Evolutionary conservation across 768 basidiomycete genomes (phyloP).

Genomic region (Termitomyces sp.): DNA sequence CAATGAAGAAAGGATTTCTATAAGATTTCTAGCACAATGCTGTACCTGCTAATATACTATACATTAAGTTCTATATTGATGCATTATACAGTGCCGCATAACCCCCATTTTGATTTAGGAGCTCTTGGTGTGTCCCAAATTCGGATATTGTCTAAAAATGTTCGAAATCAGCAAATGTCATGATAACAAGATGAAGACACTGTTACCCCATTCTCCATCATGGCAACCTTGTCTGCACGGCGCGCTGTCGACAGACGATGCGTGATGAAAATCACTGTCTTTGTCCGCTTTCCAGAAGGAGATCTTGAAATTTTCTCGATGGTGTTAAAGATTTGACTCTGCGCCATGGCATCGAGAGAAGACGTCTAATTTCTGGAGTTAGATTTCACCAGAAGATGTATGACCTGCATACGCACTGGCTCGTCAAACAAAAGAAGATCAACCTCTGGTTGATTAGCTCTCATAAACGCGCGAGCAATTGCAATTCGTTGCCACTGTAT

Average conservation of each 20-base stretch:
- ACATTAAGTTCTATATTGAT: constrained; percentile 43
- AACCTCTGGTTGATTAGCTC: constrained; percentile 68
- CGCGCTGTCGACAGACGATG: constrained; percentile 80
- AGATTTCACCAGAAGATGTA: constrained; percentile 3
- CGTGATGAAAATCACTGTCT: constrained; percentile 81
- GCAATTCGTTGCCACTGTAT: constrained; percentile 84
- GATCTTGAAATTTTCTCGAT: constrained; percentile 62
- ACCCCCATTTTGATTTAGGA: constrained; percentile 54
- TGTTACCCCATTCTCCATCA: constrained; percentile 74
- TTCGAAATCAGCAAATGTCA: constrained; percentile 8
- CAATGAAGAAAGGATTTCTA: constrained; percentile 11
- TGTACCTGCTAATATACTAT: constrained; percentile 13
- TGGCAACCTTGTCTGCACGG: constrained; percentile 81
- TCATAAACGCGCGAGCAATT: constrained; percentile 84
- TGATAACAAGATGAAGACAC: constrained; percentile 11
- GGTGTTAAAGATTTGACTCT: constrained; percentile 76
- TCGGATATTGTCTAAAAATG: constrained; percentile 61
- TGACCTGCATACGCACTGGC: constrained; percentile 46
- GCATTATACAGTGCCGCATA: constrained; percentile 72
- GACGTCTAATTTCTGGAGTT: constrained; percentile 51
- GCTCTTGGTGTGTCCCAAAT: constrained; percentile 71
- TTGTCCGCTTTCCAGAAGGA: constrained; percentile 52
- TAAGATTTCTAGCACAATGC: constrained; percentile 8
- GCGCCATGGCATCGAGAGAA: constrained; percentile 75
- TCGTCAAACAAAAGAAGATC: constrained; percentile 85